Evolutionary conservation across 345 rosid species (phyloP), one percentile per base, ranked within the genome.

Genomic region (Rubroshorea leprosula): DNA sequence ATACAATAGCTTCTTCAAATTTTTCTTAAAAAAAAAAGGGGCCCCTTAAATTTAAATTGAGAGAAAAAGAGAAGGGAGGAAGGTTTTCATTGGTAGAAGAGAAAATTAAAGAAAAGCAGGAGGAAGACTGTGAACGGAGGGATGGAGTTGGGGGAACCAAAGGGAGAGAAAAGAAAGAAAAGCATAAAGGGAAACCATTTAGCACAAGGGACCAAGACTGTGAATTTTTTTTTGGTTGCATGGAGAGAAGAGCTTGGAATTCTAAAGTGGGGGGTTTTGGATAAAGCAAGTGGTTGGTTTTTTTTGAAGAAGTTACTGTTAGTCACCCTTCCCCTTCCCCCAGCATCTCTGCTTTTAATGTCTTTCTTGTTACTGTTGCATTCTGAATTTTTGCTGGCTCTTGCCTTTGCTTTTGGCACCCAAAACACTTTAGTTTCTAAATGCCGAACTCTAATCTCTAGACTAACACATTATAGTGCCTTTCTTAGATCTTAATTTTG

Each of bases 271-370:
- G 12, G 41, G 53, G 21, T 53, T 53, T 50, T 35, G 17, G 47
- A 62, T 58, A 75, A 75, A 79, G 78, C 62, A 63, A 60, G 35
- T 55, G 29, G 48, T 66, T 74, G n/a, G 64, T 41, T 60, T 39
- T 45, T 38, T 48, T 38, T 26, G 45, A n/a, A 45, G 43, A 51
- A 44, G 58, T 51, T 57, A 49, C 69, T 31, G 52, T 57, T 65
- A 35, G n/a, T n/a, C n/a, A n/a, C n/a, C 56, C 47, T 35, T 62
- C 21, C 38, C 65, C 59, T 57, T 56, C 65, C 41, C 46, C 69
- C 76, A 65, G 62, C 64, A 73, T 70, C 68, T 72, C 74, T 75
- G 68, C 83, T 79, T 70, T 79, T 73, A 47, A 70, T 67, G 60
- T 47, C 72, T 69, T 71, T 57, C 61, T 59, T 66, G 57, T 29